phyloP scores from a whole-genome alignment of 768 basidiomycete species.

The Plicaturopsis crispa region DNA sequence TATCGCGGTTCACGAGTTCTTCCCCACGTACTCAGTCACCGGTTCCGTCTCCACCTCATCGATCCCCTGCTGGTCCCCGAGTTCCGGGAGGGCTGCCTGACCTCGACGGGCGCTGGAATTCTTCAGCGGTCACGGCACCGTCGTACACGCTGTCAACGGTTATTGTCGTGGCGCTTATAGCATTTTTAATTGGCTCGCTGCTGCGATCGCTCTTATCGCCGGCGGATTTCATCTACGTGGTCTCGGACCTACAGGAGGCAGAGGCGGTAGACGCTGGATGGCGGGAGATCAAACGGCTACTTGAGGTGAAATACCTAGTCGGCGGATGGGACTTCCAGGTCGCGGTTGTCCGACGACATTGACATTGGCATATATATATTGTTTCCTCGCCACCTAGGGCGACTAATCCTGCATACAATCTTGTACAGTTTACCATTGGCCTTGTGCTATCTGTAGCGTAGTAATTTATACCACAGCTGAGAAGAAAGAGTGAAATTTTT shows the following conservation, averaged over 20 bases:
- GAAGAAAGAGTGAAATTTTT: too few species aligned
- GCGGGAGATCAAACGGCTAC: conserved; percentile 77
- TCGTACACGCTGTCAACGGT: conserved; percentile 46
- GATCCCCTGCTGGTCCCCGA: conserved; percentile 17
- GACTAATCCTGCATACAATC: too few species aligned
- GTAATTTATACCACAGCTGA: too few species aligned
- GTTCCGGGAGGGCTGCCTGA: conserved; percentile 28
- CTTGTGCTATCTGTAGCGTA: too few species aligned
- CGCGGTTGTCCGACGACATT: conserved; percentile 74
- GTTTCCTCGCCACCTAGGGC: too few species aligned
- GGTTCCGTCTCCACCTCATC: conserved; percentile 11
- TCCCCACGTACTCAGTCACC: background rate
- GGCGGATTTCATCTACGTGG: conserved; percentile 85
- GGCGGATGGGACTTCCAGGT: conserved; percentile 88
- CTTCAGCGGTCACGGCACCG: conserved; percentile 5
- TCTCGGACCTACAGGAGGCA: conserved; percentile 44
- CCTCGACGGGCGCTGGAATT: conserved; percentile 3
- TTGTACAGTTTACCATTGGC: too few species aligned
- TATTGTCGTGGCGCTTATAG: conserved; percentile 74
- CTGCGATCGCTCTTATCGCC: conserved; percentile 84
- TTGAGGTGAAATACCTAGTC: conserved; percentile 75
- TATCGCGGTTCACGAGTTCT: conserved; percentile 36
- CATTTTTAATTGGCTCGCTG: conserved; percentile 87
- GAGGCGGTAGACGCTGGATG: conserved; percentile 53
- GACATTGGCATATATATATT: conserved; percentile 9